These are phyloP conservation scores for Penicillium nordicum DNA, from an alignment of 2,329 filamentous ascomycete genomes.

Conservation along the genomic window DNA sequence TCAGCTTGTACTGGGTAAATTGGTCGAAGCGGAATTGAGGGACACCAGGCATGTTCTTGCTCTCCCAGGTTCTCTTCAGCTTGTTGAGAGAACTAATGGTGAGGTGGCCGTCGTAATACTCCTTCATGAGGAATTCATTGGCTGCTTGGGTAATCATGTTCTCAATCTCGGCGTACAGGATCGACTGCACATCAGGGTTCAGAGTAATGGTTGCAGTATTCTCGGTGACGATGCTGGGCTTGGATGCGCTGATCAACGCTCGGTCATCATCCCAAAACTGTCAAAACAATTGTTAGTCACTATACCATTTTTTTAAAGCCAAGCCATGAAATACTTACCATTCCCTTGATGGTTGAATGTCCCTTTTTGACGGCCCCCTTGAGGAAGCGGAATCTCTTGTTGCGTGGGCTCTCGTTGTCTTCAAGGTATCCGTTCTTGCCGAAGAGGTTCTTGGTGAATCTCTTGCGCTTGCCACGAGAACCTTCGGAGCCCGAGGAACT, in stretches of 20 bases:
- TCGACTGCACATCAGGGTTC: conserved; percentile 40
- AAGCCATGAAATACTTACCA: background rate
- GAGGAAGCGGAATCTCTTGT: background rate
- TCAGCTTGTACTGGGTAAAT: conserved; percentile 48
- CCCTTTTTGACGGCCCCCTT: background rate
- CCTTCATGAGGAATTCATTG: conserved; percentile 45
- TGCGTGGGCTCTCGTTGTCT: background rate
- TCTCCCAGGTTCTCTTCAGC: conserved; percentile 43
- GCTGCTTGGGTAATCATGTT: conserved; percentile 45
- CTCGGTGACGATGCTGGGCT: conserved; percentile 2
- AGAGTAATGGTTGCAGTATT: conserved; percentile 39
- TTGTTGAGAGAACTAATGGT: conserved; percentile 40
- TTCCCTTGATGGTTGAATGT: background rate
- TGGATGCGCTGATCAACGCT: background rate
- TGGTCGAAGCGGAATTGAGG: conserved; percentile 54
- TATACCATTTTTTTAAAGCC: background rate
- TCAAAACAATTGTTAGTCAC: background rate
- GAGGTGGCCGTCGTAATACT: conserved; percentile 40
- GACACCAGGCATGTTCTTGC: conserved; percentile 48
- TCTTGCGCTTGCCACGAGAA: background rate
- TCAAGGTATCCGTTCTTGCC: conserved; percentile 41
- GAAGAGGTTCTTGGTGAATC: conserved; percentile 41
- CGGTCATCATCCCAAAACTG: background rate
- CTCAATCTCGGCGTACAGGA: conserved; percentile 46
- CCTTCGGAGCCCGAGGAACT: background rate